phyloP scores from a whole-genome alignment of 345 rosid species.

The Hevea brasiliensis region DNA sequence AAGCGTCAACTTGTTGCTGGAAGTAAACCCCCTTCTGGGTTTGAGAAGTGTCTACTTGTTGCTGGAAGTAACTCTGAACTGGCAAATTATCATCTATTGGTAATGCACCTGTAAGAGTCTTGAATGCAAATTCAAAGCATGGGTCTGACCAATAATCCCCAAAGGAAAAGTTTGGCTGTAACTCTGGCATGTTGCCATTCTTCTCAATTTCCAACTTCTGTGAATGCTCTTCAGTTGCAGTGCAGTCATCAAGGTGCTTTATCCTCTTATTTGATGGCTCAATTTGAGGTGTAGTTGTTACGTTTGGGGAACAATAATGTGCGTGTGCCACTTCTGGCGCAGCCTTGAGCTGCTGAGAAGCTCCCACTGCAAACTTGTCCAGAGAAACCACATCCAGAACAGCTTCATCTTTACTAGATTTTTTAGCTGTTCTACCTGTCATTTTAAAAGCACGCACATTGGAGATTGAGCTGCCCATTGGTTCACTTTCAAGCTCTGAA shows the following conservation, averaged over 20 bases:
- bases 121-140: conserved; percentile 47
- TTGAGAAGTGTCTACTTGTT: conserved; percentile 26
- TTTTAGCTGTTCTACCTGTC: conserved; percentile 7
- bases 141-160: conserved; percentile 47
- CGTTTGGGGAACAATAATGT: conserved; percentile 5
- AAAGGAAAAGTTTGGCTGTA: conserved; percentile 15
- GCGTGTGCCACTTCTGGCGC: not conserved
- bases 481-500: conserved; percentile 18
- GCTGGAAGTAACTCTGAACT: conserved; percentile 42
- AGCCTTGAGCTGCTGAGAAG: conserved; percentile 16
- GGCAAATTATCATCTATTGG: conserved; percentile 35
- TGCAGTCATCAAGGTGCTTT: not conserved
- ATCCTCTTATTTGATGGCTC: not conserved
- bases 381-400: not conserved
- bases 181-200: conserved; percentile 18
- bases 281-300: not conserved
- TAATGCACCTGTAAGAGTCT: conserved; percentile 42
- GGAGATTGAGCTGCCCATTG: conserved; percentile 3
- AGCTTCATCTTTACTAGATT: conserved; percentile 10
- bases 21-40: not conserved
- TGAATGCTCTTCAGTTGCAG: not conserved
- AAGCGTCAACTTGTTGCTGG: not conserved
- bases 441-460: conserved; percentile 3
- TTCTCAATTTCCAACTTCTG: conserved; percentile 11
- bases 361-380: not conserved